Evolutionary conservation across 2,329 filamentous ascomycete species (phyloP), one percentile per base, ranked within the genome.

Genomic region (Orbilia quercus): DNA sequence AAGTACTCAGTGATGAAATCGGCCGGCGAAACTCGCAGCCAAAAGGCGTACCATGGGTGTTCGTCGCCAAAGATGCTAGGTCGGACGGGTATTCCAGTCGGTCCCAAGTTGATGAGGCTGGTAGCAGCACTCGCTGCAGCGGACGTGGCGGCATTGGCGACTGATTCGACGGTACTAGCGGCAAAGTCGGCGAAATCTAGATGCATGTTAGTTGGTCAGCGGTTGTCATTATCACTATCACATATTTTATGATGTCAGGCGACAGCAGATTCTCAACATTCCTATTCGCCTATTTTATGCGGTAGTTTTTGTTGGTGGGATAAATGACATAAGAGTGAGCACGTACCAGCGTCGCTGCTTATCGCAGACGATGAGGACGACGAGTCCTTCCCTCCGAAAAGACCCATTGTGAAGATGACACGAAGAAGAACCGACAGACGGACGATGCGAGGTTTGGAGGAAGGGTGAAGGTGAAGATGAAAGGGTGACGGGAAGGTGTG

Each of bases 121-220:
- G 84, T 84, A 50, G 82, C 80, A 47, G 83, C 83, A 72, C 85
- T 84, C 16, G 81, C 79, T 31, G 79, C 77, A 53, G 82, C 81
- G 44, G 82, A 81, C 36, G 74, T 67, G 14, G 45, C 76, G 18
- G 77, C 75, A 34, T 77, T 79, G 64, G 81, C 81, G 70, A 84
- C 80, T 65, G 84, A 81, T 75, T 84, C 82, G 71, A 84, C 82
- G 69, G 82, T 82, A 47, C 83, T 81, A 50, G 81, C 81, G 73
- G 92, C 91, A 79, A 96, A 98, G 84, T 97, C 94, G 82, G 91
- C 92, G 81, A 97, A 97, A 83, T 96, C 93, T 96, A 73, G 34
- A 25, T 25, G 28, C n/a, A 14, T 23, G 40, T 22, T 25, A 48
- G 50, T 22, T 18, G n/a, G 34, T 62, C 48, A 60, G 66, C 70